Percentiles rank a stretch among this genome's conserved stretches.
phyloP scores from a whole-genome alignment of 495 filamentous ascomycete species.

The Jackrogersella multiformis region DNA sequence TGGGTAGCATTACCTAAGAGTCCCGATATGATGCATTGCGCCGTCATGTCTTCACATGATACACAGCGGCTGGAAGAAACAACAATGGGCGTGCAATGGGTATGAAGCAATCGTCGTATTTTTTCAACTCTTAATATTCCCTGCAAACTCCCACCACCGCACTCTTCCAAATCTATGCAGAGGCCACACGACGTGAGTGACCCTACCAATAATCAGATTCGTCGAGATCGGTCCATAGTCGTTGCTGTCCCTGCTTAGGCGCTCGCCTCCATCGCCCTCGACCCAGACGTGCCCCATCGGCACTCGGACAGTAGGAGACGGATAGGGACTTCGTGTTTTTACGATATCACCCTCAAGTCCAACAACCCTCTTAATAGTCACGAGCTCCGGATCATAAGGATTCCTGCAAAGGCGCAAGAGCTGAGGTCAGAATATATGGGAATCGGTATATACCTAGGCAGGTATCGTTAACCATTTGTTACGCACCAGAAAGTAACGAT shows the following conservation, averaged over 20 bases:
- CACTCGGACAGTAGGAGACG: constrained; percentile 63
- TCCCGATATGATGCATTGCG: too few relatives aligned
- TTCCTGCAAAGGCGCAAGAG: constrained; percentile 56
- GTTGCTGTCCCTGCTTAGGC: constrained; percentile 76
- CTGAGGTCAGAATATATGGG: constrained; percentile 12
- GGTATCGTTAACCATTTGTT: background rate
- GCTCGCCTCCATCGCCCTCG: constrained; percentile 71
- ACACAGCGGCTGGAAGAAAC: background rate
- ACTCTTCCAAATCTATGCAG: constrained; percentile 60
- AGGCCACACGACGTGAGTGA: constrained; percentile 71
- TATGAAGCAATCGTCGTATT: background rate
- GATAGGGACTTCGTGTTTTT: constrained; percentile 67
- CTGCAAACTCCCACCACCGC: constrained; percentile 59
- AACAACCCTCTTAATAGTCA: constrained; percentile 74
- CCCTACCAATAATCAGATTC: constrained; percentile 69
- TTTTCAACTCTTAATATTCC: constrained; percentile 30
- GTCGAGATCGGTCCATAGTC: constrained; percentile 73
- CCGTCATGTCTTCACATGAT: background rate
- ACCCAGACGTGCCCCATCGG: constrained; percentile 81
- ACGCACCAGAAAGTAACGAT: constrained; percentile 63
- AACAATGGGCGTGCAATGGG: background rate
- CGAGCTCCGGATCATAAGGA: constrained; percentile 66
- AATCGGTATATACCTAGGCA: too few relatives aligned
- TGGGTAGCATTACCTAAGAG: too few relatives aligned
- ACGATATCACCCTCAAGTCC: constrained; percentile 76